phyloP scores from a whole-genome alignment of 495 filamentous ascomycete genomes.

The Acidomyces sp. region DNA sequence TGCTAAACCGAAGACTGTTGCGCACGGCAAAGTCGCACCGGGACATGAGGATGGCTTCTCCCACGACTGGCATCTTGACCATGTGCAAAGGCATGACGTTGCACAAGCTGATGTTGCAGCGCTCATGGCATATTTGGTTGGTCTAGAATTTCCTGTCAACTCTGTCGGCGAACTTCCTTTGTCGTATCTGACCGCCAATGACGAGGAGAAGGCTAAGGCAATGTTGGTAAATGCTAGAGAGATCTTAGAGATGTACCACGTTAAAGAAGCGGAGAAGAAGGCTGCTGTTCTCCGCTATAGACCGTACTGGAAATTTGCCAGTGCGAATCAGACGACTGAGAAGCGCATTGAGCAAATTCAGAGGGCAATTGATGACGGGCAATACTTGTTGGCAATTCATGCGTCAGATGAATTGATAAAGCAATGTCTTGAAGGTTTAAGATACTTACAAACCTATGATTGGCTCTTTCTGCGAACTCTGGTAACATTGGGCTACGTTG shows the following conservation, averaged over 20 bases:
- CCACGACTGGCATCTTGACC: slow-evolving; percentile 69
- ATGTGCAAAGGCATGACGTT: slow-evolving; percentile 77
- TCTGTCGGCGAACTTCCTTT: slow-evolving; percentile 91
- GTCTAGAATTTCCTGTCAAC: slow-evolving; percentile 85
- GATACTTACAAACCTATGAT: slow-evolving; percentile 92
- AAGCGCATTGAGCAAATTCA: slow-evolving; percentile 55
- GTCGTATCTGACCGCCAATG: slow-evolving; percentile 57
- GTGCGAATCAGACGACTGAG: slow-evolving; percentile 49
- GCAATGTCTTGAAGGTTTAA: slow-evolving; percentile 65
- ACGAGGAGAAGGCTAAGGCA: slow-evolving; percentile 69
- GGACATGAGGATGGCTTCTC: slow-evolving; percentile 93
- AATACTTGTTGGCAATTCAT: slow-evolving; percentile 60
- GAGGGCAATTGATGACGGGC: slow-evolving; percentile 49
- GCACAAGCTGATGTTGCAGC: slow-evolving; percentile 90
- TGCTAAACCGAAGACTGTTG: slow-evolving; percentile 51
- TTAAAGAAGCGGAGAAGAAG: slow-evolving; percentile 84
- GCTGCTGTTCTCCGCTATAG: slow-evolving; percentile 59
- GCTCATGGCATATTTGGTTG: slow-evolving; percentile 91
- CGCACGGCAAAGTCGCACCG: slow-evolving; percentile 40
- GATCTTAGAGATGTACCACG: slow-evolving; percentile 92
- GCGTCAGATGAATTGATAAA: slow-evolving; percentile 63
- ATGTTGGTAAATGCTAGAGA: slow-evolving; percentile 71
- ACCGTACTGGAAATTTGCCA: slow-evolving; percentile 52
- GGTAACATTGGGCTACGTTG: slow-evolving; percentile 84
- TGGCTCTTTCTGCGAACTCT: slow-evolving; percentile 96